Conservation (phyloP, 208 protist genomes). For the Angomonas deanei region DNA sequence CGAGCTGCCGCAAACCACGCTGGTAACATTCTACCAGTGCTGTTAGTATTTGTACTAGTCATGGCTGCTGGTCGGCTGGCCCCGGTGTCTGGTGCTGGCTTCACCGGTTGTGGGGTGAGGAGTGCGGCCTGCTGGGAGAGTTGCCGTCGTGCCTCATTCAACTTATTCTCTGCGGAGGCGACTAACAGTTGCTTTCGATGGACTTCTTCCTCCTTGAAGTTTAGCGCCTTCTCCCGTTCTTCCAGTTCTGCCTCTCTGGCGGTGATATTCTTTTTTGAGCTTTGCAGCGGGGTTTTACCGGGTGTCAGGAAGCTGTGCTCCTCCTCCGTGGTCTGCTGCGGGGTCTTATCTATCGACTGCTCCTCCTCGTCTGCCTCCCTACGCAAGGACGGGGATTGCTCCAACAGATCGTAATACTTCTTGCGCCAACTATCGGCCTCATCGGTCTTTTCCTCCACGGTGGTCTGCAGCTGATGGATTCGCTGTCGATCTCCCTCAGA, state of each 20-base stretch:
- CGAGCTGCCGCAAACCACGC: neutral
- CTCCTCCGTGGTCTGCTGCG: neutral
- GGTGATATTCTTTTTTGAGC: neutral
- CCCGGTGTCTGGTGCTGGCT: neutral
- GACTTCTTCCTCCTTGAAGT: slow-evolving; percentile 20
- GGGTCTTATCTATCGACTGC: neutral
- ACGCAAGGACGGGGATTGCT: neutral
- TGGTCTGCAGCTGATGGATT: slow-evolving; percentile 41
- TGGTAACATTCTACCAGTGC: neutral
- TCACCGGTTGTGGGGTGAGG: slow-evolving; percentile 25
- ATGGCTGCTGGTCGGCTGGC: neutral
- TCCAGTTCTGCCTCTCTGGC: slow-evolving; percentile 8
- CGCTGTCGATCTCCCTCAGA: slow-evolving; percentile 54
- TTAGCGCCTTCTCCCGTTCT: slow-evolving; percentile 10
- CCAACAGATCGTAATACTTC: slow-evolving; percentile 20
- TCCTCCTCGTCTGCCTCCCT: neutral
- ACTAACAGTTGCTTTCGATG: slow-evolving; percentile 30
- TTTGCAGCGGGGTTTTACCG: too few relatives aligned
- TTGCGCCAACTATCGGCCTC: slow-evolving; percentile 47
- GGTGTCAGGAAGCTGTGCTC: too few relatives aligned
- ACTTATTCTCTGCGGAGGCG: slow-evolving; percentile 33
- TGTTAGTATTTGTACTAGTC: neutral
- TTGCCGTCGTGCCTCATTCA: slow-evolving; percentile 56
- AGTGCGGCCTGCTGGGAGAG: slow-evolving; percentile 56
- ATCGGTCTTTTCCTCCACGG: slow-evolving; percentile 33